Percentiles rank a stretch among this genome's conserved stretches.
phyloP scores from a whole-genome alignment of 805 yeast species.

The Suhomyces kilbournensis region DNA sequence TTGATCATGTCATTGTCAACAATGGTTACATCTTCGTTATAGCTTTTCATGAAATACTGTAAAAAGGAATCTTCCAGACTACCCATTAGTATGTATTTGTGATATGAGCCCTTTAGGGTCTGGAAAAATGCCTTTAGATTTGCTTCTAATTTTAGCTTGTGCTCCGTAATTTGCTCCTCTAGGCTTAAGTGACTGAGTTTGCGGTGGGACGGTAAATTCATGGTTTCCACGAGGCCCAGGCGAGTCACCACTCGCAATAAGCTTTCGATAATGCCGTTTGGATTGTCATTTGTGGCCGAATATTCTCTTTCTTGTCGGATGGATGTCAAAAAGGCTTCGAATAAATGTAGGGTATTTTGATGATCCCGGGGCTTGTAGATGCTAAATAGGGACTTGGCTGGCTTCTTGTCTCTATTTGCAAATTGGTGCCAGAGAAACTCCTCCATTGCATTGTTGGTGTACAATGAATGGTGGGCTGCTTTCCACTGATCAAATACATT shows the following conservation, averaged over 20 bases:
- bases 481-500: conserved; percentile 13
- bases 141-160: conserved; percentile 9
- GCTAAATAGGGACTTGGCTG: not conserved
- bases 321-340: conserved; percentile 11
- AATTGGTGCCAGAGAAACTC: conserved; percentile 11
- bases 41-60: conserved; percentile 39
- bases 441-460: conserved; percentile 2
- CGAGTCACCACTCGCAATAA: conserved; percentile 28
- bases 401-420: not conserved
- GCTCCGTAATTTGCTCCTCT: conserved; percentile 2
- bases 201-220: conserved; percentile 9
- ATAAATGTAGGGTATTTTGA: conserved; percentile 11
- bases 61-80: conserved; percentile 23
- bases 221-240: conserved; percentile 32
- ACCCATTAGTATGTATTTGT: conserved; percentile 7
- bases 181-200: not conserved
- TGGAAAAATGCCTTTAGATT: conserved; percentile 18
- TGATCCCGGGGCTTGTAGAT: conserved; percentile 11
- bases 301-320: conserved; percentile 16
- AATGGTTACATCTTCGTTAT: conserved; percentile 34
- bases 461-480: not conserved
- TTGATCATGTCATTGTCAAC: conserved; percentile 38
- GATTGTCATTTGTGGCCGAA: conserved; percentile 23
- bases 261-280: conserved; percentile 33
- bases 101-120: conserved; percentile 18